phyloP scores from a whole-genome alignment of 73 alveolate species.

The Tetrahymena elliotti region DNA sequence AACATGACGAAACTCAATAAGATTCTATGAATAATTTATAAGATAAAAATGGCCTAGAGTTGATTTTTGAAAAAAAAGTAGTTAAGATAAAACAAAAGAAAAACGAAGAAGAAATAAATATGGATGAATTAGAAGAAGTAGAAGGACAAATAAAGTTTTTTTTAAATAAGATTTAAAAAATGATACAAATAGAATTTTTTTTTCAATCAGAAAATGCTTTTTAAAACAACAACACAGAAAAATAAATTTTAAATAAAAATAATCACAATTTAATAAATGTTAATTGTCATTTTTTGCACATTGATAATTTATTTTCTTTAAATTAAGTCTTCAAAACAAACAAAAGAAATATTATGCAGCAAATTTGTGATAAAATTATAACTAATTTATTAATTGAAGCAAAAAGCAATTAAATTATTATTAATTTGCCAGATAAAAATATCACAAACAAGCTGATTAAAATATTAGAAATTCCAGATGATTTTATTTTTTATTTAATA shows the following conservation, averaged over 20 bases:
- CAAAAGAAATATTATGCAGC: background rate
- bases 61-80: background rate
- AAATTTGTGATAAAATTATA: background rate
- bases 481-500: too few species aligned
- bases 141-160: background rate
- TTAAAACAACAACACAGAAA: background rate
- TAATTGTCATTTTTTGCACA: too few species aligned
- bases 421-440: too few species aligned
- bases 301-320: background rate
- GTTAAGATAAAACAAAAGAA: too few species aligned
- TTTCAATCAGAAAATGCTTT: too few species aligned
- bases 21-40: background rate
- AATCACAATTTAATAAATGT: too few species aligned
- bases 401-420: background rate
- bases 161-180: too few species aligned
- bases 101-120: background rate
- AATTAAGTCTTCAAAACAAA: background rate
- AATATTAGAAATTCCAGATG: background rate
- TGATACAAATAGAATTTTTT: too few species aligned
- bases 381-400: background rate
- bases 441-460: background rate
- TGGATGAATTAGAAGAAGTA: background rate
- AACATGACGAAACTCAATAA: background rate
- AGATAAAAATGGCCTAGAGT: background rate
- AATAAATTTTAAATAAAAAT: too few species aligned